Base-by-base conservation (phyloP, 345 rosid genomes). In the Crucihimalaya himalaica region DNA sequence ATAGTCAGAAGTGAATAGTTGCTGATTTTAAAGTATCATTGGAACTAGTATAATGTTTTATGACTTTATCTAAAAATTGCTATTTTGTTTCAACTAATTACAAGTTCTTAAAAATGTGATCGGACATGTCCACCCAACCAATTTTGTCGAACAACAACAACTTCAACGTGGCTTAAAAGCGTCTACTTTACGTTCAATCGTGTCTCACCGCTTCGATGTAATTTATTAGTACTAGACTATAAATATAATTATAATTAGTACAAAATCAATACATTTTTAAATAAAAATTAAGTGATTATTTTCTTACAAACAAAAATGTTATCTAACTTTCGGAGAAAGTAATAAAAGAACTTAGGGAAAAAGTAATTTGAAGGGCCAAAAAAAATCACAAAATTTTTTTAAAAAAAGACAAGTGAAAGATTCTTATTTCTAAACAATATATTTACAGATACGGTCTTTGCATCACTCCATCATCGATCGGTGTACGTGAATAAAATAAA, bases 391-490 rank as follows among this genome's bases (percentile, higher is more conserved):
- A 52, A 42, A 43, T 43, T 35, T 35, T 43, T 35, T 35, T 21
- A 27, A 3, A 3, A 4, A 27, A 4, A 27, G 5, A 37, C 5
- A 3, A 9, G 2, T 11, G 37, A 8, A 32, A 32, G 11, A 8
- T 32, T 32, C 37, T 2, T 31, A 31, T 31, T 23, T 23, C 25
- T 23, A 23, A 27, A 4, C 28, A 27, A 4, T 31, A 31, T 31
- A 31, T 32, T 32, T 3, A 39, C 4, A 39, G 15, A 43, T 16
- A 56, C 40, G 42, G 25, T 57, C 27, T 34, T 11, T 1, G 39
- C 21, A 47, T 74, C 42, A 56, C 35, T 74, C 15, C 39, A 60
- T 75, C 79, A 68, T 75, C 39, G 71, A 14, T n/a, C n/a, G 25
- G 25, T 28, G 19, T 70, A 43, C 21, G 59, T 37, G 63, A 68